Evolutionary conservation across 352 stramenopile genomes (phyloP), one percentile per base, ranked within the genome.

Genomic region (Phytophthora lateralis): DNA sequence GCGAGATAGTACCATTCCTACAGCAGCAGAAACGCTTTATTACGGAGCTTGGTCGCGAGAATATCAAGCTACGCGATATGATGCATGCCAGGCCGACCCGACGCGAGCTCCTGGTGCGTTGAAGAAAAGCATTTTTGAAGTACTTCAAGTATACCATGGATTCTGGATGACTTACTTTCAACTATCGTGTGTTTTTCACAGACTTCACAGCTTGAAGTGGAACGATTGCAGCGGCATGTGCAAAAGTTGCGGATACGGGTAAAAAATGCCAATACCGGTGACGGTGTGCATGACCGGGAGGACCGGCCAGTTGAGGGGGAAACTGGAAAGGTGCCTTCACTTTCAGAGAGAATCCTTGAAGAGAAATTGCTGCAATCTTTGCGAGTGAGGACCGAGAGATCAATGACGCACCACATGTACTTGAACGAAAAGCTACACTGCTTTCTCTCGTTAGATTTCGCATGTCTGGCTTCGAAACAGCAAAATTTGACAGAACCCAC

Each of bases 1-100:
- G 51, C 24, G 52, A 41, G 12, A 34, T 76, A 4, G 35, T 34
- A 9, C 27, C 55, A 27, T 76, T 76, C 46, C 9, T 78, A 8
- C 37, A 30, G 29, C 56, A 71, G 20, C 67, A 76, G 45, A 66
- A 54, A 21, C 20, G n/a, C 15, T 50, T 73, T 10, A 46, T 76
- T 24, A 30, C 7, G 15, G 55, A 76, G 2, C 38, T 78, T 29
- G 54, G 50, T 27, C 44, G 63, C 11, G 67, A 79, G 27, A 79
- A 79, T 21, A 41, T 11, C 29, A 58, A 73, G 37, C 59, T 79
- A 7, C 66, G 71, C 8, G 66, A 74, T 35, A 68, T 61, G 59
- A 11, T 78, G 14, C 42, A 47, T 35, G 27, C 55, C 38, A 66
- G 71, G n/a, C 71, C 71, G 11, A 71, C 71, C 6, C 42, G 44